Evolutionary conservation across 1,284 basidiomycete genomes (phyloP), one percentile per base, ranked within the genome.

Genomic region (Thecaphora thlaspeos): DNA sequence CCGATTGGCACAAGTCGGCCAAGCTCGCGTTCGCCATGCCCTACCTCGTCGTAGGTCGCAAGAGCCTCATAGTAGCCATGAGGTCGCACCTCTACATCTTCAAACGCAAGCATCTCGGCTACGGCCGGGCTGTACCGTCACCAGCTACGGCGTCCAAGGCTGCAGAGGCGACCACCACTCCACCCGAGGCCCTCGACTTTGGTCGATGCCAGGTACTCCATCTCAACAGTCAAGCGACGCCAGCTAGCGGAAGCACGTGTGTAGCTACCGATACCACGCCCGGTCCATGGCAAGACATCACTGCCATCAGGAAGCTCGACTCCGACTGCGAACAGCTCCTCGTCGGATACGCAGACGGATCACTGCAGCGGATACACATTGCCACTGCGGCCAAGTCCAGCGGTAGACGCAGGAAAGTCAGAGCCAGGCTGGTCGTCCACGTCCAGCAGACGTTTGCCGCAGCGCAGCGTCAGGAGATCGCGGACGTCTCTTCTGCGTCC

Each of bases 261-360:
- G n/a, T n/a, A n/a, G n/a, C n/a, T n/a, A n/a, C n/a, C n/a, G n/a
- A n/a, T n/a, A 11, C 26, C 26, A 28, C 26, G 3, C 52, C 55
- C 38, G 47, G 55, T 24, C 57, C 62, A 4, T 65, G 57, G 57
- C 51, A 49, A 22, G 62, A 65, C 36, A 41, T 64, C 12, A 64
- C 61, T 1, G 42, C 44, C 0, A 12, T 63, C 14, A 19, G 47
- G 11, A n/a, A 18, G n/a, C 8, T 55, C 22, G 39, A 59, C 34
- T 4, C 8, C 11, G 45, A 41, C 5, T 51, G 48, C 0, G 30
- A 23, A 10, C 30, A 4, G 24, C 21, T 64, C 32, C 44, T 46
- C 2, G 47, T 64, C 14, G 61, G 61, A 4, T 64, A 40, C 24
- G 61, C 61, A 4, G 42, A 56, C 41, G 61, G 56, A 1, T 41